Evolutionary conservation across 2,329 filamentous ascomycete genomes (phyloP), one percentile per base, ranked within the genome.

Genomic region (Macroventuria anomochaeta): DNA sequence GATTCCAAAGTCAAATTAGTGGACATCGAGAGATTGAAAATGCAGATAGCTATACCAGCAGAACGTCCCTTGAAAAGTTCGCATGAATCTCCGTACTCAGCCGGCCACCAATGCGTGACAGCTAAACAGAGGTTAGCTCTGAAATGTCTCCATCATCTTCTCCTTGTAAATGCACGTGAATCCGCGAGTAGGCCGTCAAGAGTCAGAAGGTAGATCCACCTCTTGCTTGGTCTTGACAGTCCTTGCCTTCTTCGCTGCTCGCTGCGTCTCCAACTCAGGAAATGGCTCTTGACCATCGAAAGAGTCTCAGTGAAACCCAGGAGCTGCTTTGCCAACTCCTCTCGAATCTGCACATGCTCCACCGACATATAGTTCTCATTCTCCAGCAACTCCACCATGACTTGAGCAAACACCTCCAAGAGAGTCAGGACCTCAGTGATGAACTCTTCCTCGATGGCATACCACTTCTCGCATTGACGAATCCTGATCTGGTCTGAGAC

Each of bases 311-410:
- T 44, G 29, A 57, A 61, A 1, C 44, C 42, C 1, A 12, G 18
- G 1, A 61, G 46, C 15, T 46, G 17, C 13, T n/a, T 12, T 4
- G n/a, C 21, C 13, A 61, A 26, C 12, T 28, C 15, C 7, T 23
- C 18, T 5, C 55, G 50, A 8, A 57, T 38, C 5, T 23, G 2
- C 20, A 7, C 21, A 15, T 48, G 51, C 10, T 20, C 51, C 2
- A 26, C 39, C 2, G 21, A n/a, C 18, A 41, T 47, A 38, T 59
- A 50, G 2, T n/a, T 17, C 15, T 34, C 40, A 10, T 53, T 40
- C 39, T 39, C 36, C 5, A 33, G 49, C 10, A 62, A 37, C 15
- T 53, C 41, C 1, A 33, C 25, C 15, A 49, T 6, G 10, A 29
- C 34, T 0, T 15, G 20, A 3, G 39, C 46, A 18, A 61, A 61